Evolutionary conservation across 768 basidiomycete genomes (phyloP).

Genomic region (Termitomyces sp.): DNA sequence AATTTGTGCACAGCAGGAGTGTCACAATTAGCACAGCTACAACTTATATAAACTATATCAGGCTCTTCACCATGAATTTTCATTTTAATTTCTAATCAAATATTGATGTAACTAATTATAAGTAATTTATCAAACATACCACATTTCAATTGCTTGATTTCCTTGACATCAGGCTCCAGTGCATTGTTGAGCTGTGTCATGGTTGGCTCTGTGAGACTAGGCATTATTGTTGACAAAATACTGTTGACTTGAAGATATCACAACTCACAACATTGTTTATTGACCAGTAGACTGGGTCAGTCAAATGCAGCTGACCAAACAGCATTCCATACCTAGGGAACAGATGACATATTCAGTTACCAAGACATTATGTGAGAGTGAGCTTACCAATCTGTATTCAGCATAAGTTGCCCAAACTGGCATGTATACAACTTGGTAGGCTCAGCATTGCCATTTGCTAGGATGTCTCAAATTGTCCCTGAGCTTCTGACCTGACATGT

Average conservation of each 20-base stretch:
- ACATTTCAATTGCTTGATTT: slow-evolving; percentile 17
- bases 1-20: slow-evolving; percentile 17
- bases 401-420: background rate
- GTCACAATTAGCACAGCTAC: slow-evolving; percentile 22
- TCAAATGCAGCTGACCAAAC: slow-evolving; percentile 19
- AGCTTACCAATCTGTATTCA: background rate
- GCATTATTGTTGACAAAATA: slow-evolving; percentile 17
- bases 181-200: slow-evolving; percentile 20
- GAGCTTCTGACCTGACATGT: background rate
- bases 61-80: slow-evolving; percentile 16
- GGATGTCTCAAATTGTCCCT: background rate
- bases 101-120: background rate
- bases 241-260: slow-evolving; percentile 19
- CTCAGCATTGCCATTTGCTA: background rate
- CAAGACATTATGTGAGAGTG: too few species aligned
- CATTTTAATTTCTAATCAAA: slow-evolving; percentile 19
- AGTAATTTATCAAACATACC: slow-evolving; percentile 17
- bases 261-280: slow-evolving; percentile 19
- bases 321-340: slow-evolving; percentile 23
- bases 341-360: too few species aligned
- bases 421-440: background rate
- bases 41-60: slow-evolving; percentile 18
- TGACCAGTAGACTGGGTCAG: slow-evolving; percentile 19
- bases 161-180: slow-evolving; percentile 16
- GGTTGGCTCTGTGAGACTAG: slow-evolving; percentile 22